A percentile compares a stretch with the other conserved stretches of the same genome.
phyloP scores from a whole-genome alignment of 2,329 filamentous ascomycete species.

The Fusarium sp. region DNA sequence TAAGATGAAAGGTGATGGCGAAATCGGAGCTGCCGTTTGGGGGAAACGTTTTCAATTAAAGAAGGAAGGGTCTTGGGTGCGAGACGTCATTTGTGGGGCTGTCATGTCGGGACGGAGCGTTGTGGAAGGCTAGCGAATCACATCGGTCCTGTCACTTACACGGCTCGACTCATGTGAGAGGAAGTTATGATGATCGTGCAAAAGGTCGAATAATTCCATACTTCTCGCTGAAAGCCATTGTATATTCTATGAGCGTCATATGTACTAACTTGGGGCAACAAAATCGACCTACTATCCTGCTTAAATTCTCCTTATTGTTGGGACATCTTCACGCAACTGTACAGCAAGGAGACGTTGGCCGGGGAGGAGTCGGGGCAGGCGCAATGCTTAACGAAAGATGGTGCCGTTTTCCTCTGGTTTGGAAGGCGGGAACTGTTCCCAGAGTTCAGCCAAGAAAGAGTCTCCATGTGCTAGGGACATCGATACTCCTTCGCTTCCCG shows the following conservation, averaged over 20 bases:
- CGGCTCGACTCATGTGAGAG: neutral
- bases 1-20: conserved; percentile 9
- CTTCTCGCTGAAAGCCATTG: no score
- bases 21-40: conserved; percentile 18
- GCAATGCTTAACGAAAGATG: neutral
- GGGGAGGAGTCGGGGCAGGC: neutral
- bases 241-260: no score
- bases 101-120: conserved; percentile 10
- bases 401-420: neutral
- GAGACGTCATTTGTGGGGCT: conserved; percentile 45
- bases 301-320: no score
- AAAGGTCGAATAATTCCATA: no score
- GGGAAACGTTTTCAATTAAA: conserved; percentile 41
- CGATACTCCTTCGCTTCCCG: neutral
- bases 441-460: neutral
- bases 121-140: conserved; percentile 40
- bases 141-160: conserved; percentile 32
- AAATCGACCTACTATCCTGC: no score
- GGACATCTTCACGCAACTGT: no score
- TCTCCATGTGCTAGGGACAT: neutral
- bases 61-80: conserved; percentile 20
- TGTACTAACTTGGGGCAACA: no score
- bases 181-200: no score
- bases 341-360: neutral
- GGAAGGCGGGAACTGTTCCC: no score